Conservation (phyloP, 2,329 filamentous ascomycete genomes). For the Erysiphe pisi region DNA sequence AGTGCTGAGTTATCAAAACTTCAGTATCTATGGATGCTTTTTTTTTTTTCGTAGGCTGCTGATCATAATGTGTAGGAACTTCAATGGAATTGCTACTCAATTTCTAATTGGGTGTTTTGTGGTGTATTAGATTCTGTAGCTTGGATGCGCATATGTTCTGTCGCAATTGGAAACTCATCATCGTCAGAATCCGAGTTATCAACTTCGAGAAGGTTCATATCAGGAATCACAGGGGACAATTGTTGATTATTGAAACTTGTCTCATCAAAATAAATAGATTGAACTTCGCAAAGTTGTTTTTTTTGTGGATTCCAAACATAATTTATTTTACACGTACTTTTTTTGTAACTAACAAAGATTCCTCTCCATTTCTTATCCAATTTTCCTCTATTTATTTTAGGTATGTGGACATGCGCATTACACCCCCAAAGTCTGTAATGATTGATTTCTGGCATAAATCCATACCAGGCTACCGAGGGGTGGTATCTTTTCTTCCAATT, state of each 20-base stretch:
- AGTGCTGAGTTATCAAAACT: no score
- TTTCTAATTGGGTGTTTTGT: neutral
- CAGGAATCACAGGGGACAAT: neutral
- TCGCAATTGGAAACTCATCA: neutral
- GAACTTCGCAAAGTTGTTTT: neutral
- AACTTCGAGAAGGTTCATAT: neutral
- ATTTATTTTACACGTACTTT: conserved; percentile 10
- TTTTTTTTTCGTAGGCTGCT: no score
- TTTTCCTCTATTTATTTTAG: neutral
- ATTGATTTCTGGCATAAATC: neutral
- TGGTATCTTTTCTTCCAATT: neutral
- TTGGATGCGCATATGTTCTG: neutral
- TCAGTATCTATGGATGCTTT: no score
- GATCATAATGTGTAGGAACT: no score
- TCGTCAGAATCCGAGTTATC: neutral
- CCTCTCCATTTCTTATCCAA: conserved; percentile 4
- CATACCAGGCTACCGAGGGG: conserved; percentile 15
- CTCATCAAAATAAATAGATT: conserved; percentile 3
- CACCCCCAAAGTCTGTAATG: conserved; percentile 4
- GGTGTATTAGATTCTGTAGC: neutral
- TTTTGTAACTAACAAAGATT: neutral
- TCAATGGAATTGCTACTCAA: no score
- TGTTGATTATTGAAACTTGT: neutral
- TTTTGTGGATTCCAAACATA: conserved; percentile 3
- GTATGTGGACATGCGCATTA: neutral